Conservation (phyloP, 1,284 basidiomycete species). For the Fistulinella cinereoalba region DNA sequence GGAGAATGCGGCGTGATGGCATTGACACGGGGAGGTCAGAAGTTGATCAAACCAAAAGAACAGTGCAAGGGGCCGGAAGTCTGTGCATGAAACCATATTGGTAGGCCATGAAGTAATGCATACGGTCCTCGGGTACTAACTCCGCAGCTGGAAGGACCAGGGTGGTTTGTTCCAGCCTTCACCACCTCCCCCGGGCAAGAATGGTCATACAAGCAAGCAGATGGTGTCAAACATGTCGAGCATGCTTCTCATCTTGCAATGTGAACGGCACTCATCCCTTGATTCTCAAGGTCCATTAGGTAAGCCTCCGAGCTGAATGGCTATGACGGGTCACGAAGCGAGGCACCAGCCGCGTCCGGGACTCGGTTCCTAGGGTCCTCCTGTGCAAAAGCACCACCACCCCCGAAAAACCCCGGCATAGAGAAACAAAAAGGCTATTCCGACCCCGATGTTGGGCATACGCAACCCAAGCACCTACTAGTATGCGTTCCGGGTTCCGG, state of each 20-base stretch:
- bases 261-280: constrained; percentile 11
- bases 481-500: constrained; percentile 20
- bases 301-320: constrained; percentile 32
- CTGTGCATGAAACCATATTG: constrained; percentile 36
- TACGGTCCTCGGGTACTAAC: constrained; percentile 32
- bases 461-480: too few species aligned
- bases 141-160: constrained; percentile 30
- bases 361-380: constrained; percentile 12
- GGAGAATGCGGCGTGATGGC: constrained; percentile 34
- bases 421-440: constrained; percentile 8
- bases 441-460: too few species aligned
- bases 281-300: constrained; percentile 26
- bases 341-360: constrained; percentile 7
- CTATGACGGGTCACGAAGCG: constrained; percentile 9
- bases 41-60: constrained; percentile 19
- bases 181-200: constrained; percentile 17
- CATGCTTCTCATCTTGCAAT: constrained; percentile 5
- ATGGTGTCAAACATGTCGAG: constrained; percentile 20
- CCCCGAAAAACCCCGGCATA: background rate
- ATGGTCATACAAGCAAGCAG: constrained; percentile 4
- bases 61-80: constrained; percentile 28
- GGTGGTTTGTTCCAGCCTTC: constrained; percentile 24
- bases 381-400: background rate
- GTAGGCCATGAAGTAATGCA: constrained; percentile 32
- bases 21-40: constrained; percentile 30